Evolutionary conservation across 148 eudicot genomes (phyloP).

Genomic region (Fagopyrum tataricum): DNA sequence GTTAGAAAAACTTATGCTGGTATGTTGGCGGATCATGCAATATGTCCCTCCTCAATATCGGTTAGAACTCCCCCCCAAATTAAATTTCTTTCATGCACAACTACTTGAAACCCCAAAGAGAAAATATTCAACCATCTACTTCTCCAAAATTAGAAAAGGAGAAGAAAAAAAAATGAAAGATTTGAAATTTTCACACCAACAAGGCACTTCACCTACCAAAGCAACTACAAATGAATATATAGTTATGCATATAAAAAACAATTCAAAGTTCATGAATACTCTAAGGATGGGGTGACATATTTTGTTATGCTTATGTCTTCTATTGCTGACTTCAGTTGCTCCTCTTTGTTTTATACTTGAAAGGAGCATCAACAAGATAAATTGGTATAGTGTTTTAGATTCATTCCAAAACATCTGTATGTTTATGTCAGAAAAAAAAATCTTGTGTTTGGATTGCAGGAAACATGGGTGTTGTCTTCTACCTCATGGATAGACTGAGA

Average conservation of each 20-base stretch:
- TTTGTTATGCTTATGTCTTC: neutral
- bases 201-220: slow-evolving; percentile 70
- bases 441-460: slow-evolving; percentile 19
- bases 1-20: neutral
- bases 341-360: neutral
- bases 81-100: slow-evolving; percentile 4
- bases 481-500: slow-evolving; percentile 53
- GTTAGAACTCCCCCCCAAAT: slow-evolving; percentile 7
- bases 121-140: neutral
- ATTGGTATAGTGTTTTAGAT: neutral
- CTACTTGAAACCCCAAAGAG: slow-evolving; percentile 7
- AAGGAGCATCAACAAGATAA: neutral
- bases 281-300: neutral
- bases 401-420: neutral
- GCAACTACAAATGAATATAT: slow-evolving; percentile 12
- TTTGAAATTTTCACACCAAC: slow-evolving; percentile 51
- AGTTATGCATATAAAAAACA: neutral
- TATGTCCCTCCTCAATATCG: slow-evolving; percentile 26
- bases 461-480: slow-evolving; percentile 32
- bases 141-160: neutral
- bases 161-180: neutral
- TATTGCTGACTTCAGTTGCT: neutral
- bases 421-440: neutral
- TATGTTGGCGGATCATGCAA: slow-evolving; percentile 40
- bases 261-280: neutral